Base-by-base conservation (phyloP, 352 stramenopile species). In the Plasmopara viticola region DNA sequence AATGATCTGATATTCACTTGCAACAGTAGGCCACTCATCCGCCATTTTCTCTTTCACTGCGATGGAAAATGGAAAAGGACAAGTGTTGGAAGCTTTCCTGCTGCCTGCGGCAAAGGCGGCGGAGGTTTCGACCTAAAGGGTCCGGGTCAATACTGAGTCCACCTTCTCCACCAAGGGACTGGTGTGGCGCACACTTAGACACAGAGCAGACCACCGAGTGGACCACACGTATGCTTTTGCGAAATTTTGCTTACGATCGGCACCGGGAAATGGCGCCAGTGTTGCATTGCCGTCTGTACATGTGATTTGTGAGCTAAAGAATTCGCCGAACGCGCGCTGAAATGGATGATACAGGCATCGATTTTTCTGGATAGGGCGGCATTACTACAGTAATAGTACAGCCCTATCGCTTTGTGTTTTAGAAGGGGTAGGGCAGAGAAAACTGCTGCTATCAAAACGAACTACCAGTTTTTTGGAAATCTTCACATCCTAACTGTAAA, bases 1-100 rank as follows among this genome's bases (percentile, higher is more conserved):
- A 56, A 93, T 92, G 67, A 95, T 86, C 59, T 91, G 69, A 70
- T 95, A 95, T 60, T 93, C 84, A 51, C 67, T 67, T 50, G 83
- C 84, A 25, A 73, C 67, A 7, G 83, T 93, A 52, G 84, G 84
- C 84, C 84, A 95, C 64, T 95, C 84, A 53, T 92, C 79, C 53
- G 74, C 70, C 81, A 92, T 92, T 20, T 28, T 44, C 29, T 39
- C 20, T 50, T 15, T 31, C 9, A 49, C 44, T 13, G n/a, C 17
- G 35, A 31, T 39, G 46, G 44, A 38, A 50, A 25, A 25, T 25
- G 20, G 20, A 48, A 48, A 49, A 53, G 7, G 42, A 57, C 9
- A 51, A 45, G 44, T 29, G 45, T 56, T 57, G 48, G 52, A 72
- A 66, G 59, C 53, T 69, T 64, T 64, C 40, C 41, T 60, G 45